phyloP scores from a whole-genome alignment of 164 flowering plant genomes.

The Chimonanthus praecox region DNA sequence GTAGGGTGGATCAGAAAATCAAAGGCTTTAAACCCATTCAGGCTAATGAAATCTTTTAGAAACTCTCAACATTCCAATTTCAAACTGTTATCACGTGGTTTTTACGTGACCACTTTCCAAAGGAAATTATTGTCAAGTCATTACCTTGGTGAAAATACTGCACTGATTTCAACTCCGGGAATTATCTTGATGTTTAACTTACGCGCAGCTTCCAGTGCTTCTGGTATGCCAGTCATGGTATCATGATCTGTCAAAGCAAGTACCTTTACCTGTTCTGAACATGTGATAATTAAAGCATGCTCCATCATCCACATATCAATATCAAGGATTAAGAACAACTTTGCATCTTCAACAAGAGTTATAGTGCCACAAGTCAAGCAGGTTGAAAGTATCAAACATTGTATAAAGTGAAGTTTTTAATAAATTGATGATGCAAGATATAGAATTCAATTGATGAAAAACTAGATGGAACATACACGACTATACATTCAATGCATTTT shows the following conservation, averaged over 20 bases:
- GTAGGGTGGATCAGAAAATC: too few species aligned
- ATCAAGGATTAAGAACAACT: background rate
- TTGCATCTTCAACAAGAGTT: background rate
- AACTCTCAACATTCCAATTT: background rate
- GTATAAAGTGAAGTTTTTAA: too few species aligned
- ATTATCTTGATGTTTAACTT: conserved; percentile 73
- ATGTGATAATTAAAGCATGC: conserved; percentile 1
- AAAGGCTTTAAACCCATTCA: background rate
- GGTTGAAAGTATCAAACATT: background rate
- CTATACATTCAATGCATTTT: background rate
- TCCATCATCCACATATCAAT: background rate
- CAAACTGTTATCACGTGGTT: background rate
- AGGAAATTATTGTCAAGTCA: background rate
- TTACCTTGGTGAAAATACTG: conserved; percentile 34
- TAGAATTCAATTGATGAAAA: too few species aligned
- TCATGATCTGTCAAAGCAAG: conserved; percentile 59
- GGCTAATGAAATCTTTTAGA: background rate
- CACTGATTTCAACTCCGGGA: conserved; percentile 95
- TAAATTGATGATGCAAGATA: too few species aligned
- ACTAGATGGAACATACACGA: background rate
- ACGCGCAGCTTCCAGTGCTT: conserved; percentile 77
- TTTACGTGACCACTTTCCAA: background rate
- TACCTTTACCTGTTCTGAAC: conserved; percentile 84
- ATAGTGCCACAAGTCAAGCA: background rate
- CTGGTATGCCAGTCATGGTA: conserved; percentile 77